Percentiles rank a stretch among this genome's conserved stretches.
phyloP scores from a whole-genome alignment of 768 basidiomycete genomes.

The Agrocybe pediades region DNA sequence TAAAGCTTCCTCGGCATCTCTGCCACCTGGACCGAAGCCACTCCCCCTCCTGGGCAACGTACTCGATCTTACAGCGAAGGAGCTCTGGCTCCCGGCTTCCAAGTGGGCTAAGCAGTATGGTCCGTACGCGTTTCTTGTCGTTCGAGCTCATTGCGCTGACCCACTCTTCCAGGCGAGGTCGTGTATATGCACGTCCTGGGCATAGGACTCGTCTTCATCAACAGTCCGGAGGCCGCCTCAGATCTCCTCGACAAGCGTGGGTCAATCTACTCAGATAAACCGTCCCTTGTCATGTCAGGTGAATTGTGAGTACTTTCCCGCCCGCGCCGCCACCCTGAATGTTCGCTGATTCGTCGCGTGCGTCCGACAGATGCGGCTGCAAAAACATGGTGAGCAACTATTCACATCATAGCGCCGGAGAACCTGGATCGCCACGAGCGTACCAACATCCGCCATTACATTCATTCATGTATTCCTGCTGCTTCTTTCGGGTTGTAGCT shows the following conservation, averaged over 20 bases:
- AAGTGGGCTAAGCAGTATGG: conserved; percentile 68
- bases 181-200: conserved; percentile 68
- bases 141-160: conserved; percentile 2
- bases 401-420: conserved; percentile 3
- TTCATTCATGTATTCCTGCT: conserved; percentile 10
- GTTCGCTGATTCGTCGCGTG: conserved; percentile 8
- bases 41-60: conserved; percentile 69
- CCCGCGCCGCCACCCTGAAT: conserved; percentile 1
- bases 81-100: conserved; percentile 65
- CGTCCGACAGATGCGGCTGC: conserved; percentile 51
- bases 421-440: conserved; percentile 6
- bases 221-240: conserved; percentile 54
- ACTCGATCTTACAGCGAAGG: conserved; percentile 55
- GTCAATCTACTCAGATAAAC: conserved; percentile 75
- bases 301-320: conserved; percentile 54
- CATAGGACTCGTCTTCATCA: conserved; percentile 68
- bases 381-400: conserved; percentile 57
- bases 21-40: conserved; percentile 71
- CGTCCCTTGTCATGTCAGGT: conserved; percentile 65
- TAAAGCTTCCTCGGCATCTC: conserved; percentile 39
- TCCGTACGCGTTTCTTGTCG: conserved; percentile 27
- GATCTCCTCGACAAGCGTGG: conserved; percentile 75
- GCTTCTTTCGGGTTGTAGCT: background rate
- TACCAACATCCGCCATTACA: conserved; percentile 2
- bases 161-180: conserved; percentile 53